phyloP scores from a whole-genome alignment of 2,329 filamentous ascomycete genomes.

The Anisogramma anomala region DNA sequence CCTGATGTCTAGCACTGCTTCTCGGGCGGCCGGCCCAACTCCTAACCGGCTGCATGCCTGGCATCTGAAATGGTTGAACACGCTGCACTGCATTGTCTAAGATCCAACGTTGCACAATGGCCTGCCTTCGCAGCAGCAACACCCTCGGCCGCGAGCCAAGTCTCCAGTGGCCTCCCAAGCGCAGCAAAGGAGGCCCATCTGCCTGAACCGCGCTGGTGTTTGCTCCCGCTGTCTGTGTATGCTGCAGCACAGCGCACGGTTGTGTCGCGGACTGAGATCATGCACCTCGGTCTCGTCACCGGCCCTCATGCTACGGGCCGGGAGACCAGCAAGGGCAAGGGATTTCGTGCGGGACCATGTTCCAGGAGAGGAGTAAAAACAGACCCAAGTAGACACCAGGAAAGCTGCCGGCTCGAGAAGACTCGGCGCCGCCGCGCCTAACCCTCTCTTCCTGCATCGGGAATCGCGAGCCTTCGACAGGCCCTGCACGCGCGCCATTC shows the following conservation, averaged over 20 bases:
- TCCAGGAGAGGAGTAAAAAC: too few species aligned
- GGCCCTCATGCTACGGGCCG: too few species aligned
- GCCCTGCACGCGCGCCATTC: too few species aligned
- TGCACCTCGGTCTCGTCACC: too few species aligned
- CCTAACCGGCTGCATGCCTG: not conserved
- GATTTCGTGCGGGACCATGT: too few species aligned
- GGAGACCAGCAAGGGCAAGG: too few species aligned
- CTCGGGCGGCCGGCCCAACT: not conserved
- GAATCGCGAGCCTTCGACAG: too few species aligned
- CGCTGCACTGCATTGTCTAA: constrained; percentile 9
- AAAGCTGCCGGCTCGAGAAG: too few species aligned
- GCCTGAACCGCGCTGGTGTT: not conserved
- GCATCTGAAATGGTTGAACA: constrained; percentile 6
- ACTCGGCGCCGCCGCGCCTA: too few species aligned
- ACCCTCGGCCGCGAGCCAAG: not conserved
- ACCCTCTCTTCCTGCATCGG: too few species aligned
- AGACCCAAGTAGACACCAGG: too few species aligned
- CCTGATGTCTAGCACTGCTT: not conserved
- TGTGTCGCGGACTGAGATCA: not conserved
- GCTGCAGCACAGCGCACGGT: not conserved
- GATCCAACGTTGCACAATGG: constrained; percentile 11
- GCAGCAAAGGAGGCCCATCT: not conserved
- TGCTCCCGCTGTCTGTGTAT: not conserved
- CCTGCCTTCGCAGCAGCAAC: too few species aligned
- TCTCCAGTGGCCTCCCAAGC: not conserved